Base-by-base conservation (phyloP, 2,329 filamentous ascomycete species). In the Diaporthe citri region DNA sequence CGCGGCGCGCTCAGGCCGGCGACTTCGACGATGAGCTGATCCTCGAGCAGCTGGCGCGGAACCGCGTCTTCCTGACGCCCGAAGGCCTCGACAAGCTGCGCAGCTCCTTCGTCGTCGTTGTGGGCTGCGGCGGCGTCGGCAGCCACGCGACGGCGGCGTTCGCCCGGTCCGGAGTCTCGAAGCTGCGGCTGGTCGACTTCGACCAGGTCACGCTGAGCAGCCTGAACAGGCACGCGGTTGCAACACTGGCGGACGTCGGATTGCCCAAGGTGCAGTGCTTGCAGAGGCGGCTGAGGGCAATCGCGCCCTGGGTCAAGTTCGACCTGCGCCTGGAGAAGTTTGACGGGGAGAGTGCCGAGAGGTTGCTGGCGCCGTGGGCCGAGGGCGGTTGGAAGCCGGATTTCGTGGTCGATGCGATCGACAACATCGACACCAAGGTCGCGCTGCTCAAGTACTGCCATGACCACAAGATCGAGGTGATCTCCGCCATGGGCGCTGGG, bases 401-500 rank as follows among this genome's bases (percentile, higher is more conserved):
- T 79, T 99, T 93, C 80, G 92, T 99, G n/a, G 91, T 99, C 48
- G 97, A 99, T 84, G 97, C 96, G 31, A 99, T 99, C 78, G 97
- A 99, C 84, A 98, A 99, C 82, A 98, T 99, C 77, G 95, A 98
- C 70, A 97, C 95, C 72, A 99, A 99, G 86, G 96, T 99, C 4
- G 93, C 93, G 25, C 86, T 99, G 72, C 88, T 99, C 55, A 92
- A 95, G 80, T 97, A 97, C 85, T 99, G 97, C 85, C 89, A 96
- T 82, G 90, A 92, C 76, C 90, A 95, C 81, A 87, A 89, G 2
- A 87, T 98, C 36, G 93, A 92, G 0, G 95, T 99, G 39, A 96
- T 99, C 77, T 97, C 95, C 22, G 94, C 95, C 43, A 98, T 98
- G 96, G 97, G 97, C 0, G 97, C 97, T 0, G 97, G 95, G 0